Percentiles rank a stretch among this genome's conserved stretches.
These are phyloP conservation scores for Boletus austroedulis DNA, from an alignment of 1,284 basidiomycete genomes.

Conservation along the genomic window DNA sequence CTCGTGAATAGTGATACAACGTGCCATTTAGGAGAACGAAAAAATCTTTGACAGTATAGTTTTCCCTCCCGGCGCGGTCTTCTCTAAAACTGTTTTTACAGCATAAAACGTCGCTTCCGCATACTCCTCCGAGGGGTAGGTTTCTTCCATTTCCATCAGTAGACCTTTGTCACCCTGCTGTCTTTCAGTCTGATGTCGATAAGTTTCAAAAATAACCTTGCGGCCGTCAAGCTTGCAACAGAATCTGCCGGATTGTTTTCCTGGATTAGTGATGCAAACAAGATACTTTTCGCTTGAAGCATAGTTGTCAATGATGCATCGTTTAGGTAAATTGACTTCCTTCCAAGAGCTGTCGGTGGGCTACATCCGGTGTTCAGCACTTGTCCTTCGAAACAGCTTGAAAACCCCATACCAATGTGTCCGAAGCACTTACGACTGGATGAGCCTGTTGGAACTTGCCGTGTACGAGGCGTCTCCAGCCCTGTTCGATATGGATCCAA, in stretches of 20 bases:
- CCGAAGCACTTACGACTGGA: not conserved
- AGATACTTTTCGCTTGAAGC: not conserved
- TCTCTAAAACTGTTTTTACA: not conserved
- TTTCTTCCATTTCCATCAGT: not conserved
- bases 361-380: not conserved
- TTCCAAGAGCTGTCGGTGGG: not conserved
- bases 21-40: too few species aligned
- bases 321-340: not conserved
- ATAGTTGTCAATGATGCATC: not conserved
- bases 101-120: not conserved
- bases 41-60: not conserved
- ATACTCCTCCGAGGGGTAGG: not conserved
- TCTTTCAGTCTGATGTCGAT: not conserved
- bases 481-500: not conserved
- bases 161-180: not conserved
- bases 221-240: conserved; percentile 2
- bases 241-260: not conserved
- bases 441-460: not conserved
- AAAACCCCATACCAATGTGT: not conserved
- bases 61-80: not conserved
- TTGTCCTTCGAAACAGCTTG: not conserved
- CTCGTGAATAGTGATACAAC: too few species aligned
- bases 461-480: not conserved
- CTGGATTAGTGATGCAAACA: not conserved
- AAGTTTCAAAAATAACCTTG: not conserved